These are phyloP conservation scores for Coemansia sp. DNA, from an alignment of 192 early-diverging fungal species.

Conservation along the genomic window DNA sequence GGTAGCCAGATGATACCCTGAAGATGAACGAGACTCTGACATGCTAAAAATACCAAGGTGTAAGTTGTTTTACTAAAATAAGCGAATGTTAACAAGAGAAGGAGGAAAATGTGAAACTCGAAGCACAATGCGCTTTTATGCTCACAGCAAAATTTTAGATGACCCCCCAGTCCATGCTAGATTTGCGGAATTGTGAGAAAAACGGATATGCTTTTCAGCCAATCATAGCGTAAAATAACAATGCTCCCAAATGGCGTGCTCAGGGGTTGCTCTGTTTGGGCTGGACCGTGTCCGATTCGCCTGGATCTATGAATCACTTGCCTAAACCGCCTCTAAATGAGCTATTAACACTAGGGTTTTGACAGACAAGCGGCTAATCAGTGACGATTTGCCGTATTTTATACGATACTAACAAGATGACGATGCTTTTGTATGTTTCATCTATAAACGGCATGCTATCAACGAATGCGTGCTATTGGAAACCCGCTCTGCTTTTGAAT, in stretches of 20 bases:
- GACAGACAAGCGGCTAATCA: too few species aligned
- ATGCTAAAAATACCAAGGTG: constrained; percentile 1
- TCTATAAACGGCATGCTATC: too few species aligned
- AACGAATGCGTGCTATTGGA: too few species aligned
- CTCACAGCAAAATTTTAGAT: not conserved
- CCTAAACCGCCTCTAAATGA: not conserved
- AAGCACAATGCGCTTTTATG: constrained; percentile 1
- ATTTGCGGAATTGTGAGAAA: constrained; percentile 3
- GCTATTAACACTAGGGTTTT: too few species aligned
- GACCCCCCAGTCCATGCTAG: not conserved
- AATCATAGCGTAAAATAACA: constrained; percentile 11
- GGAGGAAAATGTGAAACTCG: not conserved
- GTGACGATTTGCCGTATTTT: too few species aligned
- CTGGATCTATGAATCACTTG: not conserved
- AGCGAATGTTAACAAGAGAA: constrained; percentile 3
- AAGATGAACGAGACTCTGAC: not conserved
- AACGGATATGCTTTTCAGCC: constrained; percentile 1
- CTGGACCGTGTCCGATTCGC: not conserved
- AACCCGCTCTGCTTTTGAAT: too few species aligned
- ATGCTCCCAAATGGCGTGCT: constrained; percentile 4
- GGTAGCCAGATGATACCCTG: constrained; percentile 67
- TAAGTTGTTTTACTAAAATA: not conserved
- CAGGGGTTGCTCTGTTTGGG: not conserved
- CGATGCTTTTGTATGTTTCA: too few species aligned
- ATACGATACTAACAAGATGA: too few species aligned